Base-by-base conservation (phyloP, 805 yeast genomes). In the Pichia heedii region DNA sequence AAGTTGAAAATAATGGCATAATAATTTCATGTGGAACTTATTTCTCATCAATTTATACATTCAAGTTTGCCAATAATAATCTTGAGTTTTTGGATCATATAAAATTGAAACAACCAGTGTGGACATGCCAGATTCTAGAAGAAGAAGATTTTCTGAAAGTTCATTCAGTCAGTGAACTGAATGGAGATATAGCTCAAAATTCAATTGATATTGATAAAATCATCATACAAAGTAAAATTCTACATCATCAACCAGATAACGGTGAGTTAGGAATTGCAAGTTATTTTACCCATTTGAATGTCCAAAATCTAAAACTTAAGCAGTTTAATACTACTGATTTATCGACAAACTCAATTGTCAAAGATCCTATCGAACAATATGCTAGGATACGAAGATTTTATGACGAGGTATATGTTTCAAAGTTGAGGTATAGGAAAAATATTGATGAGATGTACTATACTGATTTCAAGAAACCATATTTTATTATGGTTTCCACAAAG, bases 131-230 rank as follows among this genome's bases (percentile, higher is more conserved):
- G n/a, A 4, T 27, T 13, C 22, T 79, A 1, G 57, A 60, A 19
- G 55, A 63, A 1, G 50, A 50, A 5, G 65, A 56, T 43, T 79
- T 81, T 61, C 65, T 68, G 44, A 60, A 62, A n/a, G 85, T 79
- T 6, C 55, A 61, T 32, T 66, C 74, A 5, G 47, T 77, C 2
- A 54, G 61, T n/a, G 70, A 70, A 12, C 61, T 77, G 41, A 62
- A 69, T 2, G 82, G 81, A 2, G 75, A 77, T 20, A 11, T 37
- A 51, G 54, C 46, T 44, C 63, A 1, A 57, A 64, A 40, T 18
- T 29, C 15, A 4, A n/a, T 10, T 1, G 35, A 34, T 21, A 8
- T 40, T 8, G n/a, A 40, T 30, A 16, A 27, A 15, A 27, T 40
- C 4, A 27, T 35, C 13, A 18, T 36, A 12, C 43, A 71, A 46